A percentile compares a stretch with the other conserved stretches of the same genome.
These are phyloP conservation scores for Pseudogymnoascus pannorum DNA, from an alignment of 2,329 filamentous ascomycete species.

Conservation along the genomic window DNA sequence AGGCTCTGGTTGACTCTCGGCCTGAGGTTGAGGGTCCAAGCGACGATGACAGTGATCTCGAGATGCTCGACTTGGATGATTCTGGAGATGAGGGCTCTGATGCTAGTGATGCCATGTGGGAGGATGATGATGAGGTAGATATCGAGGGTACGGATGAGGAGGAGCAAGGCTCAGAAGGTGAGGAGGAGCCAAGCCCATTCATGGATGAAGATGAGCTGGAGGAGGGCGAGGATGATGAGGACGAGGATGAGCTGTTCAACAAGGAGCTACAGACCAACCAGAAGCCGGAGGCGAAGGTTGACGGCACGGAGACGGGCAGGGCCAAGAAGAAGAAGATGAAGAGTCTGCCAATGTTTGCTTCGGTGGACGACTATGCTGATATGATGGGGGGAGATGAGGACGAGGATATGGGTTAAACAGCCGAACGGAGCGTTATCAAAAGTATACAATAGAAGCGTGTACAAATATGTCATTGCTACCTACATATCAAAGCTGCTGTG, in stretches of 20 bases:
- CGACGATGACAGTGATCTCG: conserved; percentile 45
- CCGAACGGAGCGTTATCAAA: not conserved
- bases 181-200: conserved; percentile 24
- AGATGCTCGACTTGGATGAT: conserved; percentile 48
- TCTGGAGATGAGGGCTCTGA: conserved; percentile 31
- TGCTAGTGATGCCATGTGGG: conserved; percentile 26
- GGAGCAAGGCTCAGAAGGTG: conserved; percentile 38
- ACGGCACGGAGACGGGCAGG: conserved; percentile 33
- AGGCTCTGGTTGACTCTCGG: conserved; percentile 74
- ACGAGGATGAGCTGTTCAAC: conserved; percentile 39
- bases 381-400: conserved; percentile 69
- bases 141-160: conserved; percentile 39
- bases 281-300: conserved; percentile 37
- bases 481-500: too few relatives aligned
- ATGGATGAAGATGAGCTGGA: conserved; percentile 27
- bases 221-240: conserved; percentile 38
- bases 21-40: conserved; percentile 65
- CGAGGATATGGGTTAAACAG: conserved; percentile 16
- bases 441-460: conserved; percentile 7
- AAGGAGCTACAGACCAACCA: conserved; percentile 28
- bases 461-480: conserved; percentile 13
- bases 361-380: conserved; percentile 85
- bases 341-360: conserved; percentile 86
- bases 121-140: conserved; percentile 44
- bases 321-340: conserved; percentile 79